Evolutionary conservation across 2,329 filamentous ascomycete species (phyloP), one percentile per base, ranked within the genome.

Genomic region (Talaromyces sp.): DNA sequence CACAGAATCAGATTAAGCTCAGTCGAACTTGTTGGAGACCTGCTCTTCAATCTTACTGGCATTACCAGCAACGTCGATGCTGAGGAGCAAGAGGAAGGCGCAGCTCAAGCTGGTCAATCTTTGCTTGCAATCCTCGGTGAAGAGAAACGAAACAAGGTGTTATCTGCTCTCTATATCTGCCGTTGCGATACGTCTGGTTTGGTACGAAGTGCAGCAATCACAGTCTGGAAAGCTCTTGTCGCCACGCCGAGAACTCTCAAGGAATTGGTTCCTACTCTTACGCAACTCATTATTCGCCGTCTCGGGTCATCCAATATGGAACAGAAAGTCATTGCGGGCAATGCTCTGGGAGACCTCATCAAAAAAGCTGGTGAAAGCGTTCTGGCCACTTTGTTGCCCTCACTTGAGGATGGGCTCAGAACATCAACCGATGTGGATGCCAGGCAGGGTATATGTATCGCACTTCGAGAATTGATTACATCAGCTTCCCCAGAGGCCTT

Each of bases 1-100:
- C 94, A 97, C 75, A 90, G 94, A 67, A 99, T 99, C 68, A 89
- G 94, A 80, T 88, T 99, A 72, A 97, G 93, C 74, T 99, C 95
- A 50, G 94, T 99, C 60, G 94, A 99, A 77, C 82, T 99, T 62
- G 93, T 99, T 58, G 94, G 94, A 65, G 95, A 99, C 69, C 81
- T 99, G 51, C 83, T 99, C 22, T 99, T 99, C 83, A 99, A 97
- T 71, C 88, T 99, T 60, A 97, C 92, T 25, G 94, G 94, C 70
- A 92, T 97, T 70, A 95, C 84, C 67, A 89, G 85, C 58, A 91
- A 88, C 65, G 80, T 85, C 19, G 89, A 91, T 48, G 88, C 90
- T 53, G 88, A 91, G 59, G 89, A 94, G 64, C 89, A 94, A 63
- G 83, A 85, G 62, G 87, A 89, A 59, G 81, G 80, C 59, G 89